Conservation (phyloP, 768 basidiomycete genomes). For the Suillus subaureus region DNA sequence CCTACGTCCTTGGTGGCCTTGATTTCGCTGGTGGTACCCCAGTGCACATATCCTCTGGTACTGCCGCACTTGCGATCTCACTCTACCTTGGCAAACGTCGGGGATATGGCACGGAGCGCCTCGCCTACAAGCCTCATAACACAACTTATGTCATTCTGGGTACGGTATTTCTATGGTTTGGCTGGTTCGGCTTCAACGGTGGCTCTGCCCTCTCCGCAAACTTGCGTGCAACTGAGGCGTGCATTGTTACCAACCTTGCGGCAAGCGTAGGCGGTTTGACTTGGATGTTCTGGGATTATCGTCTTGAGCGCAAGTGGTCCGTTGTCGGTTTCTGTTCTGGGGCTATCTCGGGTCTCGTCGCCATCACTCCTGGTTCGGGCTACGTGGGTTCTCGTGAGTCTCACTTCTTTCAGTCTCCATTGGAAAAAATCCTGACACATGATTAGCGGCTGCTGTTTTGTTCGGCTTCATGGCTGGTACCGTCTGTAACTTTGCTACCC, state of each 20-base stretch:
- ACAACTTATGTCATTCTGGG: slow-evolving; percentile 93
- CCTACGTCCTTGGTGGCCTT: slow-evolving; percentile 75
- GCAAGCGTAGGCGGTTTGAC: slow-evolving; percentile 86
- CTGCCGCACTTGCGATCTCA: slow-evolving; percentile 88
- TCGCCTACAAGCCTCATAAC: slow-evolving; percentile 95
- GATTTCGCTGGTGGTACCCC: slow-evolving; percentile 97
- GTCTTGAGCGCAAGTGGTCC: slow-evolving; percentile 91
- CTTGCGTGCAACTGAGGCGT: slow-evolving; percentile 83
- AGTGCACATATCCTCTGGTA: slow-evolving; percentile 94
- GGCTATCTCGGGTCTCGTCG: slow-evolving; percentile 87
- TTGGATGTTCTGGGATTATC: slow-evolving; percentile 96
- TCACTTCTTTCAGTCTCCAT: neutral
- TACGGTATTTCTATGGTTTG: slow-evolving; percentile 92
- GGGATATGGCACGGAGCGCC: slow-evolving; percentile 87
- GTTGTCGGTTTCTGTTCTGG: slow-evolving; percentile 96
- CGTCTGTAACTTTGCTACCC: slow-evolving; percentile 92
- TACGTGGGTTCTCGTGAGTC: slow-evolving; percentile 74
- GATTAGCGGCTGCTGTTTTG: slow-evolving; percentile 71
- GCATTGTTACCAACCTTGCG: slow-evolving; percentile 92
- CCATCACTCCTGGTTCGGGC: slow-evolving; percentile 85
- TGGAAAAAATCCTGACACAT: neutral
- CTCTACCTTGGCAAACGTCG: slow-evolving; percentile 89
- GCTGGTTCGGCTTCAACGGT: slow-evolving; percentile 96
- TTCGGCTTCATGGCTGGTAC: slow-evolving; percentile 87
- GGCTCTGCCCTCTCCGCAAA: slow-evolving; percentile 90